These are phyloP conservation scores for Crataegus laevigata DNA, from an alignment of 306 rosid species.

Conservation along the genomic window DNA sequence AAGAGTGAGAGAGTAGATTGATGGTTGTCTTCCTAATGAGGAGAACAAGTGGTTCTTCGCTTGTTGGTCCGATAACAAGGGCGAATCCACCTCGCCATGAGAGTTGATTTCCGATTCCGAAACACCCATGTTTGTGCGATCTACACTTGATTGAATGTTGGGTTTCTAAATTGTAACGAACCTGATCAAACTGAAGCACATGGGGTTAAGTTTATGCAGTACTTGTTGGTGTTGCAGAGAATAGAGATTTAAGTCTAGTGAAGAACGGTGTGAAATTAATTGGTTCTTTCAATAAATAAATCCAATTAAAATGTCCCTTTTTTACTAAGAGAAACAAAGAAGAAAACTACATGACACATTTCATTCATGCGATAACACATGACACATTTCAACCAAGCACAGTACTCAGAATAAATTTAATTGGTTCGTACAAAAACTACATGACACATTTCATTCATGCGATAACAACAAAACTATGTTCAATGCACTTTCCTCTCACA, in stretches of 20 bases:
- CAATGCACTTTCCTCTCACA: background rate
- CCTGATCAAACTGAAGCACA: background rate
- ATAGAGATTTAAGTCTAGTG: too few species aligned
- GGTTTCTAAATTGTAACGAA: background rate
- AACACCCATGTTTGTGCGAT: background rate
- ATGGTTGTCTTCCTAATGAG: constrained; percentile 61
- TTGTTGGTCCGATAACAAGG: constrained; percentile 20
- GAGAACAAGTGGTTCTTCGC: constrained; percentile 23
- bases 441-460: background rate
- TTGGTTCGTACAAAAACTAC: background rate
- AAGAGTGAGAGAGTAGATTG: constrained; percentile 78
- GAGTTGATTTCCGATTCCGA: constrained; percentile 35
- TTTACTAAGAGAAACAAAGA: background rate
- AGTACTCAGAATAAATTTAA: background rate
- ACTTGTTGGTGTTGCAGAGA: background rate
- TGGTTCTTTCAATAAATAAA: background rate
- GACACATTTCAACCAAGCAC: background rate
- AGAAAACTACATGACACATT: too few species aligned
- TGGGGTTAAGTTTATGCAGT: background rate
- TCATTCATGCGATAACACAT: too few species aligned
- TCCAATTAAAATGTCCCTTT: background rate
- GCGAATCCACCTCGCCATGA: constrained; percentile 41
- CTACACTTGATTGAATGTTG: background rate
- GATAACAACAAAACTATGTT: background rate
- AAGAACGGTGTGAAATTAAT: background rate